These are phyloP conservation scores for Puccinellia tenuiflora DNA, from an alignment of 176 grass and related monocot genomes.

Conservation along the genomic window DNA sequence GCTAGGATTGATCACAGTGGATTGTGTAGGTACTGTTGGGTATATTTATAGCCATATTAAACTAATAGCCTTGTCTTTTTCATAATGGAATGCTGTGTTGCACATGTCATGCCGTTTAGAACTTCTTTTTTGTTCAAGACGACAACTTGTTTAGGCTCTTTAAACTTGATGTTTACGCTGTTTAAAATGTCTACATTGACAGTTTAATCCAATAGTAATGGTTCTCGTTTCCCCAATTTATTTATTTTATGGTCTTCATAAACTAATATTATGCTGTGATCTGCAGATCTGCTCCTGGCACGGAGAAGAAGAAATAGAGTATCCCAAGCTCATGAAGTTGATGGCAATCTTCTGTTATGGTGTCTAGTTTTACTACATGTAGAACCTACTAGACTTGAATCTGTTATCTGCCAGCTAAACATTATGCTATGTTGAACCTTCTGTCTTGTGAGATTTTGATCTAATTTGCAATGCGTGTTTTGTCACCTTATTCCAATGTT, in stretches of 20 bases:
- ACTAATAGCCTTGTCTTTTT: neutral
- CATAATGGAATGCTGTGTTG: neutral
- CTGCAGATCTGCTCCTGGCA: slow-evolving; percentile 33
- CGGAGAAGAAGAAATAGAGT: slow-evolving; percentile 57
- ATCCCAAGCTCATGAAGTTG: neutral
- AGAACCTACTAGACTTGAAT: slow-evolving; percentile 18
- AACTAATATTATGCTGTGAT: neutral
- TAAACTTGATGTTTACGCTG: neutral
- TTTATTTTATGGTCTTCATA: neutral
- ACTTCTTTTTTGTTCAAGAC: neutral
- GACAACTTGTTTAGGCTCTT: neutral
- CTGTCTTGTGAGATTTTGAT: neutral
- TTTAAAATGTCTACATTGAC: neutral
- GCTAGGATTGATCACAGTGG: neutral
- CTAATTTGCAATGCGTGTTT: slow-evolving; percentile 18
- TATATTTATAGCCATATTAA: neutral
- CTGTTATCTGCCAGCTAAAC: slow-evolving; percentile 8
- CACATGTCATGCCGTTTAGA: too few species aligned
- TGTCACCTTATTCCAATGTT: neutral
- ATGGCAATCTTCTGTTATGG: neutral
- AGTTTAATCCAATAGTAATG: neutral
- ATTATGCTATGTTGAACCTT: slow-evolving; percentile 20
- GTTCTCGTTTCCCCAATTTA: neutral
- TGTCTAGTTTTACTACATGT: slow-evolving; percentile 16
- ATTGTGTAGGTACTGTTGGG: neutral